Evolutionary conservation across 2,329 filamentous ascomycete species (phyloP).

Genomic region (Cytospora leucostoma): DNA sequence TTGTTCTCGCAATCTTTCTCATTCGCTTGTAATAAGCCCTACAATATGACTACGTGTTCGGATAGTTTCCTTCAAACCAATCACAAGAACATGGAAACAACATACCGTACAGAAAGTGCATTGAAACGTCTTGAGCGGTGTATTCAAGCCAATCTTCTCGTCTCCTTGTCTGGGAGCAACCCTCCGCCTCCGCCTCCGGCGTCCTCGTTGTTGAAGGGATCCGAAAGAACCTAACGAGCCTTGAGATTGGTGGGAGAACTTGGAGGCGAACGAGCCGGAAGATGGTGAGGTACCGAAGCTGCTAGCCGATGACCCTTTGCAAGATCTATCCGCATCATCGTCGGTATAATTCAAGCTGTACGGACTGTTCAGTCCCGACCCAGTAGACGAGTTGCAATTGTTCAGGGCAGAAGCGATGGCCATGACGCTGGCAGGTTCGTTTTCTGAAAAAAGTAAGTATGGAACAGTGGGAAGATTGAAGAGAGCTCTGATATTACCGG

Average conservation of each 20-base stretch:
- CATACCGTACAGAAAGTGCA: slow-evolving; percentile 64
- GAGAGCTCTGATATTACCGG: slow-evolving; percentile 31
- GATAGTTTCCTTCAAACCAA: neutral
- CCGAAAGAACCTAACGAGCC: slow-evolving; percentile 57
- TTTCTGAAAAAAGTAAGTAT: slow-evolving; percentile 37
- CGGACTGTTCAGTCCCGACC: slow-evolving; percentile 60
- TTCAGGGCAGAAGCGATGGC: slow-evolving; percentile 54
- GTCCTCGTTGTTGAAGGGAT: slow-evolving; percentile 47
- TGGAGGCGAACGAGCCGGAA: slow-evolving; percentile 59
- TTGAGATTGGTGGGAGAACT: slow-evolving; percentile 59
- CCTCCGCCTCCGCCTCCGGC: slow-evolving; percentile 52
- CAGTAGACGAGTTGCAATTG: slow-evolving; percentile 53
- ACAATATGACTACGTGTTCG: neutral
- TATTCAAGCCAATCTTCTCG: slow-evolving; percentile 40
- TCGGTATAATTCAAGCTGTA: slow-evolving; percentile 58
- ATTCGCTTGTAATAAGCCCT: neutral
- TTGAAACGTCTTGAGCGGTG: slow-evolving; percentile 60
- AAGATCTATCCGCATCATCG: slow-evolving; percentile 61
- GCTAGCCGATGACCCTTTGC: slow-evolving; percentile 61
- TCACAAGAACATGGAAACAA: neutral
- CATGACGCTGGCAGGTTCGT: slow-evolving; percentile 61
- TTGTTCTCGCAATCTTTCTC: neutral
- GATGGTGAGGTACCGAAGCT: slow-evolving; percentile 64
- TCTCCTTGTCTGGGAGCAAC: slow-evolving; percentile 42
- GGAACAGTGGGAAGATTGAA: neutral